Evolutionary conservation across 2,329 filamentous ascomycete genomes (phyloP).

Genomic region (Cyphellophora attinorum): DNA sequence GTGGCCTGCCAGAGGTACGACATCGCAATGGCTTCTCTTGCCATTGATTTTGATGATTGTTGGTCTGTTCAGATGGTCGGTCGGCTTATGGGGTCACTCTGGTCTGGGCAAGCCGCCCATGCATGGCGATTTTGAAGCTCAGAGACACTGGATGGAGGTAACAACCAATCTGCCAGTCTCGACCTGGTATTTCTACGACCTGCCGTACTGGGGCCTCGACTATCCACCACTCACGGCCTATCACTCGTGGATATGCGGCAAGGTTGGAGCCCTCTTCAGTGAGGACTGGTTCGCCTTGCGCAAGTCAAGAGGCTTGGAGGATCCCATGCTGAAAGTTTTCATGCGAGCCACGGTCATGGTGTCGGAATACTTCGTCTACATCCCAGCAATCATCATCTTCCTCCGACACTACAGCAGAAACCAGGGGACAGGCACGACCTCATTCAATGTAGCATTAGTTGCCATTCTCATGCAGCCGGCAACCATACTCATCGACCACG

Average conservation of each 20-base stretch:
- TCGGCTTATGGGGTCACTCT: conserved; percentile 90
- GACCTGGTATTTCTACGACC: conserved; percentile 96
- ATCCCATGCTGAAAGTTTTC: conserved; percentile 75
- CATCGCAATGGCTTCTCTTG: conserved; percentile 86
- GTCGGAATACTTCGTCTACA: conserved; percentile 82
- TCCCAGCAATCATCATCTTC: conserved; percentile 79
- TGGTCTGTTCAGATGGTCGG: conserved; percentile 89
- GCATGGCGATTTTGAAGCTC: conserved; percentile 95
- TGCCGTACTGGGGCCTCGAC: conserved; percentile 96
- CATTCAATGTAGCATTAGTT: conserved; percentile 71
- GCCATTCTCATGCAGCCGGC: conserved; percentile 88
- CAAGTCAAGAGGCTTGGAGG: conserved; percentile 71
- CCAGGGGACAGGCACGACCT: conserved; percentile 70
- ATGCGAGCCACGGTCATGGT: conserved; percentile 89
- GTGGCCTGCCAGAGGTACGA: conserved; percentile 72
- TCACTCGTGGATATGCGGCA: conserved; percentile 91
- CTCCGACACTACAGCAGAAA: conserved; percentile 70
- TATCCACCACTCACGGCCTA: conserved; percentile 97
- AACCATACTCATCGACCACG: conserved; percentile 85
- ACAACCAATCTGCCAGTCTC: conserved; percentile 81
- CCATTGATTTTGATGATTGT: conserved; percentile 80
- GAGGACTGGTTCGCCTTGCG: conserved; percentile 81
- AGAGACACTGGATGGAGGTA: conserved; percentile 98
- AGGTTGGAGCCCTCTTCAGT: conserved; percentile 70
- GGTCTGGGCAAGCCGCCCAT: conserved; percentile 77